Evolutionary conservation across 805 yeast species (phyloP), one percentile per base, ranked within the genome.

Genomic region (Yamadazyma olivae): DNA sequence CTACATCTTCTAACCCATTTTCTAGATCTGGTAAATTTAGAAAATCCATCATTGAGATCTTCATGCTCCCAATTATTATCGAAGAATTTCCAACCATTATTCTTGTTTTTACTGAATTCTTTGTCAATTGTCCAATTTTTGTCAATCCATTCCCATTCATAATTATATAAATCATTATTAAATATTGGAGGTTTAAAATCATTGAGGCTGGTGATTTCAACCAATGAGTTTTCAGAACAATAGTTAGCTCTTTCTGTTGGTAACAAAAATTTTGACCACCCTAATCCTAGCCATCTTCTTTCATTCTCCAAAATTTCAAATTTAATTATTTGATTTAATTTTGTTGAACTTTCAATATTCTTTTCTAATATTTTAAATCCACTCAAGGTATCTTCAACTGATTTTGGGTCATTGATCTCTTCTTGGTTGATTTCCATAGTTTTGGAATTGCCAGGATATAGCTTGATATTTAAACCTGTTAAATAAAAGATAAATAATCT

Each of bases 221-320:
- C 37, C 43, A 55, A 45, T 26, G 67, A 57, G 10, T 63, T 53
- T 18, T 59, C 70, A 39, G 65, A 68, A 27, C 81, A 74, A 45
- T 58, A 79, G 14, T 64, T 58, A 1, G 75, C 48, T 17, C 83
- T 47, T 41, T 79, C 84, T 38, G 65, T 61, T 2, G 83, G 83
- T 3, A 77, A 46, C 24, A 77, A 50, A 13, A 60, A 56, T 32
- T 66, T 63, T 25, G 71, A 55, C 83, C 83, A 79, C 5, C 83
- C 85, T 13, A 78, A 40, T 0, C 80, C 83, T 3, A 78, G 23
- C 82, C 83, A 77, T 31, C 83, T 57, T 45, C 86, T 61, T 50
- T 79, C 79, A 45, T 79, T 74, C 46, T 79, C 81, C 25, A 72
- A 49, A 1, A 79, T 57, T 32, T 68, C 72, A 41, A 79, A 77